These are phyloP conservation scores for Croton setiger DNA, from an alignment of 441 rosid species.

Conservation along the genomic window DNA sequence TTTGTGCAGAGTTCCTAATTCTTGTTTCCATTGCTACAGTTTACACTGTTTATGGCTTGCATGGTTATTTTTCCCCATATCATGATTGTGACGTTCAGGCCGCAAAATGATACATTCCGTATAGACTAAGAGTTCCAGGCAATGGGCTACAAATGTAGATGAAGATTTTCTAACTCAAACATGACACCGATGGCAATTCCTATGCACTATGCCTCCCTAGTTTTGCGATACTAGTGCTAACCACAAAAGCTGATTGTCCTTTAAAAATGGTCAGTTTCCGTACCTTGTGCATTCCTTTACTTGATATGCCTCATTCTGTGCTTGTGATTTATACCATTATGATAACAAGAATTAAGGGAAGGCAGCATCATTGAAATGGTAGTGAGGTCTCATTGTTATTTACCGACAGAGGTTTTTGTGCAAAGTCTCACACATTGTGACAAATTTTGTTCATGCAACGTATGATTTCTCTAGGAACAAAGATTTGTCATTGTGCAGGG, in stretches of 20 bases:
- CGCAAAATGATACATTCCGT: slow-evolving; percentile 63
- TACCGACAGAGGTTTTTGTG: not conserved
- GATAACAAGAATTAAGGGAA: slow-evolving; percentile 7
- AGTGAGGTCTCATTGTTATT: not conserved
- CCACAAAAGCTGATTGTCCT: slow-evolving; percentile 21
- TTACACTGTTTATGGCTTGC: slow-evolving; percentile 93
- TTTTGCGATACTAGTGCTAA: slow-evolving; percentile 22
- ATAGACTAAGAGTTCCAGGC: slow-evolving; percentile 51
- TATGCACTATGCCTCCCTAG: slow-evolving; percentile 8
- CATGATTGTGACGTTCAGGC: slow-evolving; percentile 69
- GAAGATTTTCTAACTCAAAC: slow-evolving; percentile 23
- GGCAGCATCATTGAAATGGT: slow-evolving; percentile 4
- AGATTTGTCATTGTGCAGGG: not conserved
- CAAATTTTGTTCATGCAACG: slow-evolving; percentile 8
- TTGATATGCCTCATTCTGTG: slow-evolving; percentile 6
- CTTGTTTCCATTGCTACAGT: slow-evolving; percentile 50
- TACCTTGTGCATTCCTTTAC: slow-evolving; percentile 1
- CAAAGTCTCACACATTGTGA: not conserved
- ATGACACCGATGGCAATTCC: slow-evolving; percentile 22
- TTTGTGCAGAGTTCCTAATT: slow-evolving; percentile 21
- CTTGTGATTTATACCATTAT: slow-evolving; percentile 5
- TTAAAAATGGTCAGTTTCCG: slow-evolving; percentile 17
- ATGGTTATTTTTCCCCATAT: slow-evolving; percentile 77
- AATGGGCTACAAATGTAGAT: slow-evolving; percentile 29
- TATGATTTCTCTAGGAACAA: not conserved